Evolutionary conservation across 2,329 filamentous ascomycete genomes (phyloP).

Genomic region (Torrubiella hemipterigena): DNA sequence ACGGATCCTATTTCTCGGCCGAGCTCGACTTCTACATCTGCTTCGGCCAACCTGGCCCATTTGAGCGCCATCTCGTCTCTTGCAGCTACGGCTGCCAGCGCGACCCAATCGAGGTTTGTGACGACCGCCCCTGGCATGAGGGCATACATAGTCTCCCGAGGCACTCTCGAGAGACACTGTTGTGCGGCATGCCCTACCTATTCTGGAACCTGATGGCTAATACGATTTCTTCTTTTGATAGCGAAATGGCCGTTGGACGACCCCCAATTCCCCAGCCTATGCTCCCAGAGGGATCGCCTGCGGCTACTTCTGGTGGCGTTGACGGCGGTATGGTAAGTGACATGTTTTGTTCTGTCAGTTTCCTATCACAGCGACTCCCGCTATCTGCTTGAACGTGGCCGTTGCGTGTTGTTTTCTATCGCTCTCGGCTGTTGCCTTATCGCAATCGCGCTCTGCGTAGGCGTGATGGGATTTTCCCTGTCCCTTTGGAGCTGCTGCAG

Average conservation of each 20-base stretch:
- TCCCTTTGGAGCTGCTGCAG: not conserved
- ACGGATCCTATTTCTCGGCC: slow-evolving; percentile 38
- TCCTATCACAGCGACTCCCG: slow-evolving; percentile 2
- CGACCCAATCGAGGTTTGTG: slow-evolving; percentile 33
- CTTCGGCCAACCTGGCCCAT: slow-evolving; percentile 27
- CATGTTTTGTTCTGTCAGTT: slow-evolving; percentile 4
- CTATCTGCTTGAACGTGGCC: slow-evolving; percentile 5
- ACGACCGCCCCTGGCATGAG: slow-evolving; percentile 8
- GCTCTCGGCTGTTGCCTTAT: slow-evolving; percentile 3
- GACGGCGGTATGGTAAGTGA: slow-evolving; percentile 27
- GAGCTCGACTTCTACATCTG: slow-evolving; percentile 34
- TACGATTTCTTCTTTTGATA: too few relatives aligned
- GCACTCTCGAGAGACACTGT: too few relatives aligned
- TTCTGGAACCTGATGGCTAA: too few relatives aligned
- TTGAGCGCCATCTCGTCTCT: slow-evolving; percentile 34
- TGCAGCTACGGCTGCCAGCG: slow-evolving; percentile 25
- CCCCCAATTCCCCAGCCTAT: slow-evolving; percentile 4
- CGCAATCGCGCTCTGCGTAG: slow-evolving; percentile 5
- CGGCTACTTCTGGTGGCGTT: slow-evolving; percentile 25
- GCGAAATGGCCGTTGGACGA: not conserved
- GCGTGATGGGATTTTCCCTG: slow-evolving; percentile 1
- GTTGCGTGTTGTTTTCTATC: slow-evolving; percentile 3
- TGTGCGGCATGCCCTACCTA: too few relatives aligned
- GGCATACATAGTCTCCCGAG: too few relatives aligned
- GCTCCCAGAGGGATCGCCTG: slow-evolving; percentile 17